phyloP scores from a whole-genome alignment of 2,329 filamentous ascomycete genomes.

The Xylariaceae sp. region DNA sequence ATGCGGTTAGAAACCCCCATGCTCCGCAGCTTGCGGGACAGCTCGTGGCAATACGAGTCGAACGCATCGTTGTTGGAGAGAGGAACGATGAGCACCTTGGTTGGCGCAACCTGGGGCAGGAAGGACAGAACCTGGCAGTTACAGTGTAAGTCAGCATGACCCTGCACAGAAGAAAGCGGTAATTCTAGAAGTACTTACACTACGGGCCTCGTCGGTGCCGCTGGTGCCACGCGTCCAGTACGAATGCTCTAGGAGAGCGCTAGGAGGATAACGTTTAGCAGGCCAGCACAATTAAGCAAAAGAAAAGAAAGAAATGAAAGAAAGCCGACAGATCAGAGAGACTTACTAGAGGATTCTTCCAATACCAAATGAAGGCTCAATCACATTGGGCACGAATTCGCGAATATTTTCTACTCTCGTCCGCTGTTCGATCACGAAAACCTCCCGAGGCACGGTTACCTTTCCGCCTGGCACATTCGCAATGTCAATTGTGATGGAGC shows the following conservation, averaged over 20 bases:
- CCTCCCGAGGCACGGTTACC: slow-evolving; percentile 72
- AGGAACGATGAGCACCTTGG: slow-evolving; percentile 88
- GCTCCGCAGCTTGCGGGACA: slow-evolving; percentile 71
- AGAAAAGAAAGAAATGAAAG: too few relatives aligned
- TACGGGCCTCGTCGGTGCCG: slow-evolving; percentile 74
- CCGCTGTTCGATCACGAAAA: slow-evolving; percentile 77
- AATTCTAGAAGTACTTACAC: slow-evolving; percentile 53
- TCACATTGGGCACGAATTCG: slow-evolving; percentile 92
- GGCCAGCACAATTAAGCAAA: background rate
- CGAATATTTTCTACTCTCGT: slow-evolving; percentile 77
- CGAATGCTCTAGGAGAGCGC: slow-evolving; percentile 81
- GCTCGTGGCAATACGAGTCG: slow-evolving; percentile 64
- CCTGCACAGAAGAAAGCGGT: background rate
- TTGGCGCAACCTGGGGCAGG: slow-evolving; percentile 74
- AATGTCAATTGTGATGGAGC: slow-evolving; percentile 73
- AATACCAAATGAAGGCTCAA: slow-evolving; percentile 96
- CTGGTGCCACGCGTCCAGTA: slow-evolving; percentile 75
- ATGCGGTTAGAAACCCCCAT: slow-evolving; percentile 76
- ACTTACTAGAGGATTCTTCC: slow-evolving; percentile 75
- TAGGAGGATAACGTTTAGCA: slow-evolving; percentile 5
- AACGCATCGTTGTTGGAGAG: slow-evolving; percentile 78
- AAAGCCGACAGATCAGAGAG: too few relatives aligned
- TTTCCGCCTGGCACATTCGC: slow-evolving; percentile 54
- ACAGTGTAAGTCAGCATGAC: slow-evolving; percentile 7
- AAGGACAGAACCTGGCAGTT: slow-evolving; percentile 60